Conservation (phyloP, 2,329 filamentous ascomycete genomes). For the Cladosporium sp. region DNA sequence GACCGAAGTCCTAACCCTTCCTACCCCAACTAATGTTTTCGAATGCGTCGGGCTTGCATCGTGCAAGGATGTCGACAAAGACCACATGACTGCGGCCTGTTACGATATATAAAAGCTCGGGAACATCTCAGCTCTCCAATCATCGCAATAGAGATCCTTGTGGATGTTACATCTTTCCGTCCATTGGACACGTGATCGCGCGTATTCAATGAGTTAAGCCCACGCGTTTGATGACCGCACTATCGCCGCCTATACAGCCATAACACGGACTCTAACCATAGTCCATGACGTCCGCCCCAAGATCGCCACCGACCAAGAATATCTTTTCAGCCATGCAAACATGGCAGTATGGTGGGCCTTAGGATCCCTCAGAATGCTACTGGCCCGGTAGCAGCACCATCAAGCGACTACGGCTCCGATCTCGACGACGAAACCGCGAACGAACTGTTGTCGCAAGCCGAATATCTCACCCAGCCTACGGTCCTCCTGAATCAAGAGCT, state of each 20-base stretch:
- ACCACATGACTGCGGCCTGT: background rate
- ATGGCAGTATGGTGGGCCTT: constrained; percentile 23
- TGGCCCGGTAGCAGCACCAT: constrained; percentile 24
- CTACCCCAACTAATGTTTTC: background rate
- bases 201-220: background rate
- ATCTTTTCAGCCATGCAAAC: background rate
- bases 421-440: constrained; percentile 60
- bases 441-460: constrained; percentile 52
- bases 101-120: background rate
- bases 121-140: background rate
- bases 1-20: background rate
- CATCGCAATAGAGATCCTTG: background rate
- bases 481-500: constrained; percentile 23
- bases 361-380: background rate
- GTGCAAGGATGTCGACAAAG: background rate
- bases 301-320: background rate
- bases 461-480: constrained; percentile 31
- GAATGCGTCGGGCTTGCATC: background rate
- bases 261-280: background rate
- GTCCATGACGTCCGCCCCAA: constrained; percentile 7
- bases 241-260: background rate
- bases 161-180: background rate
- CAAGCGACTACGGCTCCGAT: constrained; percentile 67
- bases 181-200: background rate
- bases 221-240: constrained; percentile 18